Evolutionary conservation across 2,329 filamentous ascomycete genomes (phyloP).

Genomic region (Whalleya microplaca): DNA sequence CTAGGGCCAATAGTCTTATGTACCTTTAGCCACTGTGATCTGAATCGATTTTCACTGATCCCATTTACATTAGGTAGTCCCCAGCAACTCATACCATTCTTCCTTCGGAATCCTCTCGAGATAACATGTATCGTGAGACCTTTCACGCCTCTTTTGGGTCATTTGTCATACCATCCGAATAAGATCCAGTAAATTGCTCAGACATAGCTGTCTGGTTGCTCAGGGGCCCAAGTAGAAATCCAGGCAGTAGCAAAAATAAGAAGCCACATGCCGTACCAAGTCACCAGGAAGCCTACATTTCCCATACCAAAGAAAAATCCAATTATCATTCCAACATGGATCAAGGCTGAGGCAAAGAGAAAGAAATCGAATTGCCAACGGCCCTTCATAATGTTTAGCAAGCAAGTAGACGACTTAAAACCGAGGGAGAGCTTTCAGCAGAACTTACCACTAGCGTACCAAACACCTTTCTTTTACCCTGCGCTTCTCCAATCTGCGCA

Average conservation of each 20-base stretch:
- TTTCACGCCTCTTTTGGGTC: not conserved
- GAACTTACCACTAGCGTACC: conserved; percentile 12
- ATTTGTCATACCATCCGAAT: not conserved
- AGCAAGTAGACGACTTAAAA: not conserved
- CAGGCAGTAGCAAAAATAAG: conserved; percentile 16
- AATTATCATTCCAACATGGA: conserved; percentile 11
- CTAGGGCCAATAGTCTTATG: too few relatives aligned
- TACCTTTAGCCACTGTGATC: too few relatives aligned
- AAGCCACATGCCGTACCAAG: conserved; percentile 25
- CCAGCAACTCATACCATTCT: too few relatives aligned
- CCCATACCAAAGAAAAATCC: conserved; percentile 13
- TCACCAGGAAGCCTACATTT: conserved; percentile 9
- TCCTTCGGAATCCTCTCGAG: too few relatives aligned
- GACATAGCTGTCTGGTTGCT: conserved; percentile 9
- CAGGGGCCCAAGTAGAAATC: conserved; percentile 17
- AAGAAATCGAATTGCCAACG: conserved; percentile 20
- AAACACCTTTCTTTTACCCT: conserved; percentile 11
- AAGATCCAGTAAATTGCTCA: not conserved
- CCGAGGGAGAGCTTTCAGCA: not conserved
- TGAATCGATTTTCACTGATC: too few relatives aligned
- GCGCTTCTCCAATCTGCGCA: conserved; percentile 14
- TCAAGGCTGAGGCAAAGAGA: conserved; percentile 11
- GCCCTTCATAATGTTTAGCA: conserved; percentile 8
- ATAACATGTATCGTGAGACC: conserved; percentile 13
- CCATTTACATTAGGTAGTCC: too few relatives aligned